phyloP scores from a whole-genome alignment of 306 rosid species.

The Prunus kanzakura region DNA sequence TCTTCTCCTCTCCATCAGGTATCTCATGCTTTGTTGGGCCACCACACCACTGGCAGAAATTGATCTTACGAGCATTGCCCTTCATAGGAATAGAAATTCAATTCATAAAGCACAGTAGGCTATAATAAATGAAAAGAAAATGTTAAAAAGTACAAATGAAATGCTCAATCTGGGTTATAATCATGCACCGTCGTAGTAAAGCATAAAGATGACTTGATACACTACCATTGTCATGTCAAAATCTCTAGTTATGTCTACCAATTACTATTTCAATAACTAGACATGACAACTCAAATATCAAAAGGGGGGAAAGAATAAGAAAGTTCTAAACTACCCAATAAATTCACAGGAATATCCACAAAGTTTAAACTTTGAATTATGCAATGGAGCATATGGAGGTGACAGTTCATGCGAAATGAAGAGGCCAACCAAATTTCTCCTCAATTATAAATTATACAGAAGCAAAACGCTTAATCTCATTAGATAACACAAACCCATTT shows the following conservation, averaged over 20 bases:
- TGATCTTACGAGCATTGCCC: slow-evolving; percentile 52
- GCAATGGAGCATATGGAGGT: background rate
- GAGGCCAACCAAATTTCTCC: background rate
- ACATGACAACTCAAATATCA: background rate
- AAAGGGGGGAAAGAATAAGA: background rate
- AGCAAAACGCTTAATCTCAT: background rate
- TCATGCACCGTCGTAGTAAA: background rate
- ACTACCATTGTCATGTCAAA: background rate
- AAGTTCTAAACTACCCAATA: background rate
- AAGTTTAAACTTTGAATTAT: background rate
- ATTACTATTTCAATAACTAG: background rate
- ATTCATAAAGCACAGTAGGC: background rate
- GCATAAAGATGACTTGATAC: background rate
- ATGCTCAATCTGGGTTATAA: background rate
- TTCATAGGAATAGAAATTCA: slow-evolving; percentile 20
- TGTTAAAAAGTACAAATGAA: background rate
- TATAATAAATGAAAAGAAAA: background rate
- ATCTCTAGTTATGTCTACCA: background rate
- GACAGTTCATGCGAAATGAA: background rate
- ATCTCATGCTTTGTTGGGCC: slow-evolving; percentile 67
- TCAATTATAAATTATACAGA: background rate
- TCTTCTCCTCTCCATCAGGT: slow-evolving; percentile 76
- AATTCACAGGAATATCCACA: background rate
- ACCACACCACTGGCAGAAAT: slow-evolving; percentile 86
- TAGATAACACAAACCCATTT: background rate